Base-by-base conservation (phyloP, 768 basidiomycete species). In the Tulasnella sp. region DNA sequence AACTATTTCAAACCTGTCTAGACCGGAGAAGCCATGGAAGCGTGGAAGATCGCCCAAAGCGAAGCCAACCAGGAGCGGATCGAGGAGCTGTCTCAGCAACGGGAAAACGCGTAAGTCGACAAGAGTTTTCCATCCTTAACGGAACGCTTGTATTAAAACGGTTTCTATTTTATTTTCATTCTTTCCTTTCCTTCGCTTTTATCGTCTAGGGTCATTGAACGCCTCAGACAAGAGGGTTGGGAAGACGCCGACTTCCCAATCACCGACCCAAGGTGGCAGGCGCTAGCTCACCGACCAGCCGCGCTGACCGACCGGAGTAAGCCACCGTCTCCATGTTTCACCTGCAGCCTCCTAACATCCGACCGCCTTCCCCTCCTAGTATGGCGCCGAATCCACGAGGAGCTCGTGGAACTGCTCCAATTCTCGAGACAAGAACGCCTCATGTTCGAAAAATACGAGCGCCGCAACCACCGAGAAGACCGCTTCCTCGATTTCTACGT, bases 221-320 rank as follows among this genome's bases (percentile, higher is more conserved):
- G 73, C 3, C 46, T 42, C 14, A 7, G 37, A 24, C 5, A 34
- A 48, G 73, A 75, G 14, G 80, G 80, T 24, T 81, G 76, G 74
- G 76, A 80, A 64, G 76, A 81, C 28, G 48, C 6, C 7, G 80
- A 81, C 41, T 22, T 81, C 42, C 74, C 74, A 28, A 58, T 42
- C 42, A 40, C 41, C 37, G 54, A 78, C 28, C 42, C 41, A 28
- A 75, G 78, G 24, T 81, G 77, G 77, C 44, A 72, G 24, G 50
- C 46, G 11, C 37, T 81, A 5, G 41, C 60, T 60, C 40, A 69
- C 22, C 77, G 80, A 54, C 80, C 80, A 22, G 44, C 37, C 20
- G 80, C 42, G 41, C 80, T 81, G 40, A 81, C 80, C 18, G 60
- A 48, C 22, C 81, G 31, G 44, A 80, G 80, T 81, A 44, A 80